phyloP scores from a whole-genome alignment of 2,329 filamentous ascomycete species.

The Drechmeria coniospora region DNA sequence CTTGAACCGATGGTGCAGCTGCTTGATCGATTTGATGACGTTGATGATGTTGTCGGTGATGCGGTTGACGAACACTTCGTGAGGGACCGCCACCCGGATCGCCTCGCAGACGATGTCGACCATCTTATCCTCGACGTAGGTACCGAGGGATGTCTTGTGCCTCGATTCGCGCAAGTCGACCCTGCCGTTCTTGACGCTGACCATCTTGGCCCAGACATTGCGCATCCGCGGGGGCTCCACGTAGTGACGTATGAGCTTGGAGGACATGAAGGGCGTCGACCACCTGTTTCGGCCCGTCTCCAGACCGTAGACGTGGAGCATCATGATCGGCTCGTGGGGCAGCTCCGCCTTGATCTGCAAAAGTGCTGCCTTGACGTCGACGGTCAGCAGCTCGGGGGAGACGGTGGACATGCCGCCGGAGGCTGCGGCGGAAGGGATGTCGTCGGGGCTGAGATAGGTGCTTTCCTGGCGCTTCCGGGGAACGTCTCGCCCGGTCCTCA shows the following conservation, averaged over 20 bases:
- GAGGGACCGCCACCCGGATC: conserved; percentile 74
- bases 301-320: conserved; percentile 75
- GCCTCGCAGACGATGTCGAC: conserved; percentile 77
- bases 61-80: conserved; percentile 76
- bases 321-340: conserved; percentile 77
- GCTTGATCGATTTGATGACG: conserved; percentile 69
- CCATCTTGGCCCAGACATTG: conserved; percentile 69
- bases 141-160: conserved; percentile 45
- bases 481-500: conserved; percentile 32
- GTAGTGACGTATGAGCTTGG: conserved; percentile 70
- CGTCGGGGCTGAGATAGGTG: conserved; percentile 12
- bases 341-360: conserved; percentile 80
- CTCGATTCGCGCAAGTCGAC: conserved; percentile 67
- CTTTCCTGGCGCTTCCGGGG: conserved; percentile 17
- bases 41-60: conserved; percentile 93
- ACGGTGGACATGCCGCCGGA: conserved; percentile 17
- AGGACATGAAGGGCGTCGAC: conserved; percentile 66
- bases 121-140: conserved; percentile 56
- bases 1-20: conserved; percentile 84
- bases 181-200: conserved; percentile 69
- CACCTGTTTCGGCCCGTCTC: conserved; percentile 77
- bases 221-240: conserved; percentile 74
- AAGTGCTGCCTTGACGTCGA: conserved; percentile 69
- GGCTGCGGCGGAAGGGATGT: conserved; percentile 17
- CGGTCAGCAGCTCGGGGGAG: conserved; percentile 52